Evolutionary conservation across 352 stramenopile species (phyloP).

Genomic region (Pythium aphanidermatum): DNA sequence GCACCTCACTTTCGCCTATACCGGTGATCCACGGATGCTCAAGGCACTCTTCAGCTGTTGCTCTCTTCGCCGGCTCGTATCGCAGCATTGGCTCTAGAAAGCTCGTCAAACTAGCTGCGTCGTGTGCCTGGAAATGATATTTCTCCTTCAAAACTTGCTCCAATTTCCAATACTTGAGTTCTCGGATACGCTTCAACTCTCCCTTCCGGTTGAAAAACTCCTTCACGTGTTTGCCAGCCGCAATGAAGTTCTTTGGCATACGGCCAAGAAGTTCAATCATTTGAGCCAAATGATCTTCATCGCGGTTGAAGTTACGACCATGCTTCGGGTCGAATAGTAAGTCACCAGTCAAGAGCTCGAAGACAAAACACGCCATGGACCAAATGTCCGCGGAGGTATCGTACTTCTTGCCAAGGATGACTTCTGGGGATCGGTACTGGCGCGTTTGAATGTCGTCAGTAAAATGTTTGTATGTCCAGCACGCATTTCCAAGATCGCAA

Average conservation of each 20-base stretch:
- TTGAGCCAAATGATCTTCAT: slow-evolving; percentile 98
- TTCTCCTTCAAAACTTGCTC: slow-evolving; percentile 96
- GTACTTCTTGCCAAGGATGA: slow-evolving; percentile 96
- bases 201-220: slow-evolving; percentile 98
- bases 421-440: slow-evolving; percentile 99
- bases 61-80: slow-evolving; percentile 80
- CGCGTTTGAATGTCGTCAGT: slow-evolving; percentile 99
- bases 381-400: slow-evolving; percentile 99
- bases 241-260: slow-evolving; percentile 94
- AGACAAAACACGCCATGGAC: slow-evolving; percentile 98
- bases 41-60: slow-evolving; percentile 92
- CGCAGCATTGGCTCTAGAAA: slow-evolving; percentile 96
- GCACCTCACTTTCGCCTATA: slow-evolving; percentile 9
- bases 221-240: slow-evolving; percentile 88
- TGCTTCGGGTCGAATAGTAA: slow-evolving; percentile 98
- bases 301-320: slow-evolving; percentile 73
- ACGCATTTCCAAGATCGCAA: slow-evolving; percentile 99
- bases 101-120: slow-evolving; percentile 86
- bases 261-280: slow-evolving; percentile 98
- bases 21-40: slow-evolving; percentile 90
- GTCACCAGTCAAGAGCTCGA: slow-evolving; percentile 99
- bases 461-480: slow-evolving; percentile 99
- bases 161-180: slow-evolving; percentile 97
- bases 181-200: slow-evolving; percentile 97
- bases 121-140: slow-evolving; percentile 88